Conservation (phyloP, 768 basidiomycete genomes). For the Naganishia randhawae region DNA sequence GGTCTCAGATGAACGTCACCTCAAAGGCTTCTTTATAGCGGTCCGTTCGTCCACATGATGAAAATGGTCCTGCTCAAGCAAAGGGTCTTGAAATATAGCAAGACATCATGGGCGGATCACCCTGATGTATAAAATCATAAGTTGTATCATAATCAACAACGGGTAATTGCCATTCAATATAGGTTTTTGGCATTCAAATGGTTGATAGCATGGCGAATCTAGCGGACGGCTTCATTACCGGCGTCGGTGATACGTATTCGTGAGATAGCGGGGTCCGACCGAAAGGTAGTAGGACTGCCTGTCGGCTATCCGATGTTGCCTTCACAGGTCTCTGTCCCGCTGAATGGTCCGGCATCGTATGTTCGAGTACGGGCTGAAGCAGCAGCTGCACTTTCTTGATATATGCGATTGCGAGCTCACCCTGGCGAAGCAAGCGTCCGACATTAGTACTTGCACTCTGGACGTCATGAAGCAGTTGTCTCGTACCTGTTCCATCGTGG, state of each 20-base stretch:
- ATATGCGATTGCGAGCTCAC: not conserved
- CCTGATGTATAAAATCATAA: not conserved
- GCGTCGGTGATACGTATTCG: slow-evolving; percentile 35
- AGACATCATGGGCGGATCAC: not conserved
- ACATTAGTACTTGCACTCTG: not conserved
- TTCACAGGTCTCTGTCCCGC: not conserved
- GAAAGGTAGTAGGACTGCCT: slow-evolving; percentile 24
- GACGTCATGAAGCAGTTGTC: not conserved
- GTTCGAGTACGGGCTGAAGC: slow-evolving; percentile 18
- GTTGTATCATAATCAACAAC: slow-evolving; percentile 11
- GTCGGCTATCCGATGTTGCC: slow-evolving; percentile 10
- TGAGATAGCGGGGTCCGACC: slow-evolving; percentile 10
- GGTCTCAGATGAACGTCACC: not conserved
- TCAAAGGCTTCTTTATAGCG: not conserved
- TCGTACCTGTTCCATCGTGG: slow-evolving; percentile 5
- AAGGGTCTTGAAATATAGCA: not conserved
- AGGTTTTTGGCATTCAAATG: slow-evolving; percentile 22
- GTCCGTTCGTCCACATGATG: not conserved
- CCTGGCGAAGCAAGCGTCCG: not conserved
- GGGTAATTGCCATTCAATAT: not conserved
- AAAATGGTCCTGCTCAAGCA: not conserved
- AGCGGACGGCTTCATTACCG: slow-evolving; percentile 46
- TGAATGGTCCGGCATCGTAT: not conserved
- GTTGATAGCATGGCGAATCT: slow-evolving; percentile 45
- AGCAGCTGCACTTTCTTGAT: slow-evolving; percentile 19